Base-by-base conservation (phyloP, 2,329 filamentous ascomycete species). In the Orbilia oligospora region DNA sequence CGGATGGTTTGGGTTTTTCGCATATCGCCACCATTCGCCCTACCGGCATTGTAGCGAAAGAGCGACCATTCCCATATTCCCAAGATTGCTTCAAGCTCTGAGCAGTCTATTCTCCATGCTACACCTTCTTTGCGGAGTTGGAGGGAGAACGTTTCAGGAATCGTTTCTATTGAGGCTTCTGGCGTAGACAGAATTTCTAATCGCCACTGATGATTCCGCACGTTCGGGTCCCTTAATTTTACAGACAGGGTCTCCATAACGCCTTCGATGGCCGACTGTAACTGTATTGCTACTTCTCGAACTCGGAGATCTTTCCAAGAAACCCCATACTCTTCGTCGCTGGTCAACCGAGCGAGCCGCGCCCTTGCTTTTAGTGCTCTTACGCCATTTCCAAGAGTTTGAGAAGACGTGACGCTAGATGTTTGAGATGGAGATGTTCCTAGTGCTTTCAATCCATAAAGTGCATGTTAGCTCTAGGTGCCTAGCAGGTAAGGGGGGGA, bases 21-120 rank as follows among this genome's bases (percentile, higher is more conserved):
- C 30, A 5, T 48, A 18, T 18, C 41, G 38, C 2, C 6, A 4
- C 20, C 14, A 5, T 30, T n/a, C n/a, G n/a, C 30, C 3, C 18
- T 24, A 18, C 46, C 9, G 38, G 16, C 58, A 12, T 1, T 18
- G n/a, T n/a, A n/a, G 9, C 41, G 61, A 8, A 48, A 41, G 6
- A 65, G 1, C 1, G 61, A 65, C 61, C 61, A 65, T 2, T 38
- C 24, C 61, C 61, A 65, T 24, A 65, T 33, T 33, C 41, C 61
- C 8, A 48, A 1, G 22, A 49, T n/a, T 33, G 61, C 61, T 33
- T 65, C 61, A 8, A 65, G 20, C 20, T 49, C 61, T 30, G 61
- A 36, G 10, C 22, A 3, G 18, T 65, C 61, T 6, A 16, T 16
- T 24, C 49, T 65, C 61, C 61, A 65, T 20, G 16, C 41, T 33